phyloP scores from a whole-genome alignment of 345 rosid species.

The Lepidium aucheri region DNA sequence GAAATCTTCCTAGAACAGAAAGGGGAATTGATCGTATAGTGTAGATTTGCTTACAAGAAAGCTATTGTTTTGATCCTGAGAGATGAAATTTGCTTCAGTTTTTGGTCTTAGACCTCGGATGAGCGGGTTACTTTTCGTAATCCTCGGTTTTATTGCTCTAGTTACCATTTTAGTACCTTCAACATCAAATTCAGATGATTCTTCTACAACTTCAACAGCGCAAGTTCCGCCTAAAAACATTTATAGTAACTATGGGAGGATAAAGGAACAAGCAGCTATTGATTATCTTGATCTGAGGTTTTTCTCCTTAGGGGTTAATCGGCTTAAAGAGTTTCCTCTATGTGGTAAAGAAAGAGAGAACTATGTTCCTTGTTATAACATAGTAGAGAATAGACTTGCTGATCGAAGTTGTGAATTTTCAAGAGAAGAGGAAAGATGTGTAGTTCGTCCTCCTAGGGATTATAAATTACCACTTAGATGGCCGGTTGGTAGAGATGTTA shows the following conservation, averaged over 20 bases:
- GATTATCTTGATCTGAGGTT: conserved; percentile 70
- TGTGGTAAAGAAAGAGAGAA: conserved; percentile 85
- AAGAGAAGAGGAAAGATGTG: conserved; percentile 38
- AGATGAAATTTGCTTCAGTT: conserved; percentile 40
- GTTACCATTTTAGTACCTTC: conserved; percentile 61
- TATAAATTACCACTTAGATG: conserved; percentile 80
- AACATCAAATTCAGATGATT: conserved; percentile 41
- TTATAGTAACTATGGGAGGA: conserved; percentile 60
- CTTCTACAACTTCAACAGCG: conserved; percentile 20
- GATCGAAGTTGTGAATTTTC: conserved; percentile 73
- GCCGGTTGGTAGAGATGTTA: conserved; percentile 84
- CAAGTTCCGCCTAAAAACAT: conserved; percentile 30
- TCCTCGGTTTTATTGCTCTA: conserved; percentile 55
- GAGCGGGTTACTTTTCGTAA: conserved; percentile 54
- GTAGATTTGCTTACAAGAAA: neutral
- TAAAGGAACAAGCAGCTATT: conserved; percentile 70
- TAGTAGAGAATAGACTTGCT: conserved; percentile 47
- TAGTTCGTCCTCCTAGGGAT: conserved; percentile 82
- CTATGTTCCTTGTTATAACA: conserved; percentile 81
- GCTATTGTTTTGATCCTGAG: conserved; percentile 42
- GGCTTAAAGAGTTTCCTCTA: conserved; percentile 40
- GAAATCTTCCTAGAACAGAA: conserved; percentile 19
- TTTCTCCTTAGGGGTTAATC: conserved; percentile 43
- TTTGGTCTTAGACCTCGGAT: conserved; percentile 56
- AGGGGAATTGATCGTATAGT: conserved; percentile 12